Evolutionary conservation across 2,329 filamentous ascomycete species (phyloP), one percentile per base, ranked within the genome.

Genomic region (Botrytis medusae): DNA sequence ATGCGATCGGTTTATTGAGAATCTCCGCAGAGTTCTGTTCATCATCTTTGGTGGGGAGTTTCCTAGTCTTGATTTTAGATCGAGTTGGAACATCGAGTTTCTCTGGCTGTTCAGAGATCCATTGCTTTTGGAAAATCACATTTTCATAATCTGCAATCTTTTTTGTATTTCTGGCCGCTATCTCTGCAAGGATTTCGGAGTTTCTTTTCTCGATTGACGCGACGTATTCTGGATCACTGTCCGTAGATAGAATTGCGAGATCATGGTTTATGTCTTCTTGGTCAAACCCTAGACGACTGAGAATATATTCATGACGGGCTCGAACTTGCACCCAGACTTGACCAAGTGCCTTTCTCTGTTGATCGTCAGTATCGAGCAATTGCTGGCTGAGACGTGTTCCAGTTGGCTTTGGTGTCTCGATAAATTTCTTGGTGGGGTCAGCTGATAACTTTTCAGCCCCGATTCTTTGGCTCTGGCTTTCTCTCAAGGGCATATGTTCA

Each of bases 1-100:
- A 16, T 54, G 14, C 2, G 5, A 25, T 4, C 9, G 1, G 22
- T 5, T 25, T 5, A n/a, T 5, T 16, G 1, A 54, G 2, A 14
- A 1, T n/a, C 14, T 54, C 12, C 12, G 29, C 25, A 29, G 48
- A n/a, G 12, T n/a, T 54, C 12, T 29, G 1, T 54, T n/a, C 10
- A 4, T 54, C 25, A 2, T 63, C 40, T 44, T 4, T 8, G 29
- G 5, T 29, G 8, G 40, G 9, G 4, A 46, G 18, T 9, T 22
- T 46, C 25, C n/a, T 46, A 10, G 14, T 64, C 7, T 32, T 32
- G n/a, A 34, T 0, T 25, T 46, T 32, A 1, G n/a, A 32, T 12
- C 42, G 42, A 44, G 18, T 46, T 25, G 22, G 7, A 20, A 32
- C 8, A 4, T 4, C 12, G 3, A 32, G n/a, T 44, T 44, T 44